Base-by-base conservation (phyloP, 805 yeast species). In the Torulaspora franciscae region DNA sequence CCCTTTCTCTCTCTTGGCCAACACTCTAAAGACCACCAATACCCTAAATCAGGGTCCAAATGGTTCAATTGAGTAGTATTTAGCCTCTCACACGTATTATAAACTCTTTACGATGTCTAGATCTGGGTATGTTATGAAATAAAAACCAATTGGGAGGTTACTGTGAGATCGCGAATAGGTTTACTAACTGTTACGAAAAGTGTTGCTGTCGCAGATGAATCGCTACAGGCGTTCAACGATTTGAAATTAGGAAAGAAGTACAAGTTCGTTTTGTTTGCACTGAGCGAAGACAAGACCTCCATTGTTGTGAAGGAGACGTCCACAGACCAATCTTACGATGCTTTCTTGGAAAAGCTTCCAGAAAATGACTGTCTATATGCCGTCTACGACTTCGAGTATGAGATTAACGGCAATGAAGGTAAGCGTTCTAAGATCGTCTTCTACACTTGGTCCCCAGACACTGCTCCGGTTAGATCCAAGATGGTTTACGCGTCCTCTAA, bases 401-500 rank as follows among this genome's bases (percentile, higher is more conserved):
- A 89, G 70, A 73, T 87, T 49, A 79, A 84, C 55, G 80, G 79
- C 42, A 90, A 88, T 59, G 98, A 91, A 71, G 99, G 99, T 67
- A 89, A 88, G 78, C 85, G 95, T 76, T 79, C 82, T 55, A 81
- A 80, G 68, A 76, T 80, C 52, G 74, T 79, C 35, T 72, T 80
- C 73, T 70, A 72, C 75, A 85, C 93, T 56, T 93, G 99, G 99
- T 82, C 97, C 51, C 99, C 99, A 62, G 99, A 93, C 67, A 87
- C 95, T 51, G 96, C 98, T 44, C 88, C 93, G 51, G 82, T 93
- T 62, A 85, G 95, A 76, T 69, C 89, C 59, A 93, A 93, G 85
- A 93, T 93, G 99, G 85, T 91, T 52, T 91, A 90, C 75, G 98
- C 99, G 38, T 81, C 96, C n/a, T 90, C 98, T 49, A 89, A 89